A percentile compares a stretch with the other conserved stretches of the same genome.
These are phyloP conservation scores for Gaultheria prostrata DNA, from an alignment of 148 eudicot genomes.

Conservation along the genomic window DNA sequence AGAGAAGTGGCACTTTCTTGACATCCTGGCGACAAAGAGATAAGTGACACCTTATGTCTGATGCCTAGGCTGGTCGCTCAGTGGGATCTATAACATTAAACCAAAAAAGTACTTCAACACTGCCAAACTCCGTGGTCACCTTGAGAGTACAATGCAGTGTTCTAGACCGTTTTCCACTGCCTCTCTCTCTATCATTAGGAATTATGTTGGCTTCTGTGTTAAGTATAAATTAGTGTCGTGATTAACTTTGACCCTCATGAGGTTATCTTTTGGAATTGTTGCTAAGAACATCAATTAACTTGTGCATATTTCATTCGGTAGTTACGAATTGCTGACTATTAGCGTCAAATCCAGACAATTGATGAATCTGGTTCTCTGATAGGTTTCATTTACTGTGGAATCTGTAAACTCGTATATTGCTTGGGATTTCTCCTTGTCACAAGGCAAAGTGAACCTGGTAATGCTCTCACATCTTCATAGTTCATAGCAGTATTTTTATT, in stretches of 20 bases:
- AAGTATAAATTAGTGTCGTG: not conserved
- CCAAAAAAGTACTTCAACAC: not conserved
- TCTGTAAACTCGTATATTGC: constrained; percentile 89
- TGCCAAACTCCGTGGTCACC: not conserved
- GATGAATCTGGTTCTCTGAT: constrained; percentile 18
- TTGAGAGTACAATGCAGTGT: not conserved
- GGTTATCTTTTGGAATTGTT: not conserved
- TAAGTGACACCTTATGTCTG: not conserved
- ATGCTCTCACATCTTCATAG: constrained; percentile 17
- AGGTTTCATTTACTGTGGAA: constrained; percentile 83
- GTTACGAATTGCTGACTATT: not conserved
- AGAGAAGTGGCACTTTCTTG: not conserved
- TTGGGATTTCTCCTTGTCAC: constrained; percentile 84
- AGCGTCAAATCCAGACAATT: not conserved
- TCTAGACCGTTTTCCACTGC: not conserved
- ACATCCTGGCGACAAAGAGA: not conserved
- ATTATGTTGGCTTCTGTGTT: not conserved
- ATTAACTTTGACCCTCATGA: not conserved
- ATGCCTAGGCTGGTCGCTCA: not conserved
- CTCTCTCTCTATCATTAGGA: not conserved
- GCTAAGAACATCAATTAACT: not conserved
- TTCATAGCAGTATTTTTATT: not conserved
- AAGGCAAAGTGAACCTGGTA: constrained; percentile 83
- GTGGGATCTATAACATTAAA: not conserved
- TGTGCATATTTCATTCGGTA: not conserved